Base-by-base conservation (phyloP, 495 filamentous ascomycete genomes). In the Aspergillus kassunensis region DNA sequence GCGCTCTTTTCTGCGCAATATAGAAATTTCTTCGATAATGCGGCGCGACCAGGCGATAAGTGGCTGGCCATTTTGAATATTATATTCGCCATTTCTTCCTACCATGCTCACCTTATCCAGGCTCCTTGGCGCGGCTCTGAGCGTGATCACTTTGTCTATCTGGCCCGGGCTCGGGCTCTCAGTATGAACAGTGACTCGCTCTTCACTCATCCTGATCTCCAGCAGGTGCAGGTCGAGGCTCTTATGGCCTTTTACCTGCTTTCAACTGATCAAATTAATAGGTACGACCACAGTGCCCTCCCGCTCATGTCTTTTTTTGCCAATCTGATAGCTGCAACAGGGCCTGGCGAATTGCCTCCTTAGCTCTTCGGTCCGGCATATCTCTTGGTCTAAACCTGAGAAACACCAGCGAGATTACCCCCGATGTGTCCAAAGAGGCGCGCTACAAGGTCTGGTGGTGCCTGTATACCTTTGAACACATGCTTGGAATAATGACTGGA, bases 391-490 rank as follows among this genome's bases (percentile, higher is more conserved):
- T 88, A 18, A 83, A 87, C 56, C 69, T 86, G 58, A 81, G 82
- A 33, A 87, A 77, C 54, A 76, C 78, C 20, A 79, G 74, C 40
- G 67, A 71, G 15, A 60, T 66, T 2, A 72, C 81, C 1, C 55
- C 70, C 7, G 73, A 78, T 49, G 58, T 73, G 11, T 75, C 83
- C n/a, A 83, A 80, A 57, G 84, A 87, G 57, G 71, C 79, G 43
- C 76, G 83, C 36, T 77, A 82, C 43, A 78, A 80, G 33, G 73
- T 86, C 15, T 87, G 83, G 83, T 87, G 82, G 79, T 79, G 81
- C 29, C 54, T 87, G 4, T 84, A 82, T 51, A 78, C 71, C 1
- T 71, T 86, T 44, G 84, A 87, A 51, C 77, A 82, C 40, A 60
- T 77, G 31, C 69, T 87, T 16, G 76, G 78, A 35, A 73, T 79